Evolutionary conservation across 352 stramenopile genomes (phyloP).

Genomic region (Phytophthora parvispora): DNA sequence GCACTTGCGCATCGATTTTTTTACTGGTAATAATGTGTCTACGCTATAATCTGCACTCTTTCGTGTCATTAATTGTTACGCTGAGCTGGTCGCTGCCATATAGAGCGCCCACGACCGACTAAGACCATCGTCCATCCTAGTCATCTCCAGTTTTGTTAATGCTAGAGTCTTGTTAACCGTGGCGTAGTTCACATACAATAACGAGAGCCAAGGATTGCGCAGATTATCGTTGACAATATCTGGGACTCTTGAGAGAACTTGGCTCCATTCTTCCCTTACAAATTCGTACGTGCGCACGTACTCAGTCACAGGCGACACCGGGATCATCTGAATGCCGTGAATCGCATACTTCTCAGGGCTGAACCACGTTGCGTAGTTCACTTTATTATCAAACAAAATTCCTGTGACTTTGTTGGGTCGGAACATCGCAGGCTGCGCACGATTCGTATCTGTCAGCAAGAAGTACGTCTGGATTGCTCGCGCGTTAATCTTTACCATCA

Average conservation of each 20-base stretch:
- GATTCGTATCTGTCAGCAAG: slow-evolving; percentile 33
- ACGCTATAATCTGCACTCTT: too few species aligned
- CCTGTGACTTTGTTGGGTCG: slow-evolving; percentile 57
- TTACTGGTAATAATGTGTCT: too few species aligned
- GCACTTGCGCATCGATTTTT: too few species aligned
- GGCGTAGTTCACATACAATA: slow-evolving; percentile 75
- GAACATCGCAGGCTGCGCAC: slow-evolving; percentile 28
- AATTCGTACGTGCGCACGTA: slow-evolving; percentile 49
- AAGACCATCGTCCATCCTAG: slow-evolving; percentile 69
- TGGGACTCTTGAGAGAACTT: slow-evolving; percentile 32
- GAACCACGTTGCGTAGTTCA: slow-evolving; percentile 71
- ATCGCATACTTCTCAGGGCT: slow-evolving; percentile 63
- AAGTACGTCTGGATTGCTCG: slow-evolving; percentile 40
- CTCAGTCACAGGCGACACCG: slow-evolving; percentile 53
- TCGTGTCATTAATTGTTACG: too few species aligned
- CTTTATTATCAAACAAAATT: slow-evolving; percentile 72
- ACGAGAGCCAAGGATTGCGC: slow-evolving; percentile 64
- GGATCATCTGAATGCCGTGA: slow-evolving; percentile 78
- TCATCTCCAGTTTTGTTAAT: slow-evolving; percentile 56
- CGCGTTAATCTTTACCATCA: slow-evolving; percentile 39
- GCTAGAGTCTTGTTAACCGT: slow-evolving; percentile 47
- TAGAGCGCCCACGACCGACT: slow-evolving; percentile 75
- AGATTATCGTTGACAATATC: slow-evolving; percentile 33
- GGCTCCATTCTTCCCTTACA: slow-evolving; percentile 44
- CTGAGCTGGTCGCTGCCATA: slow-evolving; percentile 42